A percentile compares a stretch with the other conserved stretches of the same genome.
Evolutionary conservation across 2,329 filamentous ascomycete genomes (phyloP).

Genomic region (Aspergillus uvarum): DNA sequence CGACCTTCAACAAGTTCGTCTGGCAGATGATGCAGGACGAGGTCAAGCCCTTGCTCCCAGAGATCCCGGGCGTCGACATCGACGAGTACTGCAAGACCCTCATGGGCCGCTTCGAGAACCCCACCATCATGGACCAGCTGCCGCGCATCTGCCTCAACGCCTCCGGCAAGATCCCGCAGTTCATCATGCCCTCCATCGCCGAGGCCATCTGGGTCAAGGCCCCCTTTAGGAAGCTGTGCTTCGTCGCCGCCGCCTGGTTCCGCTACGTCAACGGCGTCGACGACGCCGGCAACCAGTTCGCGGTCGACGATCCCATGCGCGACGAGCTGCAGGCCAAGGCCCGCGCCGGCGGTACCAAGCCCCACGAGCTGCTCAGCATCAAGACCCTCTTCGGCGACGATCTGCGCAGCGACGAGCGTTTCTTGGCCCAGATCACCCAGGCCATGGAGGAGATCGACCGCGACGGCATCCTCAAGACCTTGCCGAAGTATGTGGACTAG

Average conservation of each 20-base stretch:
- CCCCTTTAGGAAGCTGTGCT: slow-evolving; percentile 50
- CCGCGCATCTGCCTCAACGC: slow-evolving; percentile 53
- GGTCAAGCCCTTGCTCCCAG: slow-evolving; percentile 54
- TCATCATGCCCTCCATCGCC: slow-evolving; percentile 42
- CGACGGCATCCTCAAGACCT: slow-evolving; percentile 52
- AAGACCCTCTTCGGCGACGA: slow-evolving; percentile 54
- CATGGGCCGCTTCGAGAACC: slow-evolving; percentile 57
- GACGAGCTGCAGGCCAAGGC: slow-evolving; percentile 51
- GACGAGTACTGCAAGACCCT: slow-evolving; percentile 55
- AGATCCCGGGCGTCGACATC: slow-evolving; percentile 52
- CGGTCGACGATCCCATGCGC: slow-evolving; percentile 51
- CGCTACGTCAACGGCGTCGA: slow-evolving; percentile 53
- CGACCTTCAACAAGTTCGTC: slow-evolving; percentile 49
- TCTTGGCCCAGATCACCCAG: slow-evolving; percentile 48
- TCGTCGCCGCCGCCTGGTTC: slow-evolving; percentile 54
- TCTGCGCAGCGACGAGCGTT: slow-evolving; percentile 50
- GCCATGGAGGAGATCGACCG: slow-evolving; percentile 50
- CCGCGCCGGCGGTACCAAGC: slow-evolving; percentile 45
- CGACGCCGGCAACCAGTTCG: slow-evolving; percentile 45
- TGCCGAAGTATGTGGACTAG: slow-evolving; percentile 51
- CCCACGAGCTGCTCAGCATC: slow-evolving; percentile 47
- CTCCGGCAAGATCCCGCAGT: slow-evolving; percentile 55
- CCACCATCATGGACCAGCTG: slow-evolving; percentile 57
- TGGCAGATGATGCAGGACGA: slow-evolving; percentile 58
- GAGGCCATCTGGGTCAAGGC: slow-evolving; percentile 47